These are phyloP conservation scores for Eucalyptus regnans DNA, from an alignment of 345 rosid genomes.

Conservation along the genomic window DNA sequence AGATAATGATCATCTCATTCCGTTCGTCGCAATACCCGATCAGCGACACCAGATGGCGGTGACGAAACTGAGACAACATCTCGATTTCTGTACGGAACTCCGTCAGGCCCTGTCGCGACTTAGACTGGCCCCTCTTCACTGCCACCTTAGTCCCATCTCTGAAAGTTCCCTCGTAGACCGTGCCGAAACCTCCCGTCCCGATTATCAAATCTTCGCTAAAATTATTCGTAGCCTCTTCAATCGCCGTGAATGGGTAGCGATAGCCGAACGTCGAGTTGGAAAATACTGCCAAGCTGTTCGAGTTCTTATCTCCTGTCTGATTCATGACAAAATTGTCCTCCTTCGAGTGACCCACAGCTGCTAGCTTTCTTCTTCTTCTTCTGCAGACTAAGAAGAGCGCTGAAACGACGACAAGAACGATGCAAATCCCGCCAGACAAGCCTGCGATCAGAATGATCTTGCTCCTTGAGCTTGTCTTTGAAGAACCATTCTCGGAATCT, in stretches of 20 bases:
- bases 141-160: slow-evolving; percentile 6
- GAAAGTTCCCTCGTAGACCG: slow-evolving; percentile 4
- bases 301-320: background rate
- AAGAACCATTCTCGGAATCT: background rate
- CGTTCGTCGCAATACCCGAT: slow-evolving; percentile 6
- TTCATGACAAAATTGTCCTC: background rate
- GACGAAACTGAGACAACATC: slow-evolving; percentile 10
- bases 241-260: background rate
- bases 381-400: background rate
- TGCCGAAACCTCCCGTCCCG: slow-evolving; percentile 6
- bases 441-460: background rate
- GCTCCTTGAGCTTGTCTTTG: background rate
- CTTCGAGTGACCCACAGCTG: background rate
- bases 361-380: background rate
- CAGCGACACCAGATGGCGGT: slow-evolving; percentile 6
- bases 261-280: background rate
- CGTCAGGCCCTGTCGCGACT: background rate
- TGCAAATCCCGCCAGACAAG: background rate
- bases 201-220: background rate
- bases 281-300: background rate
- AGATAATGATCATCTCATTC: slow-evolving; percentile 5
- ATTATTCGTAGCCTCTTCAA: slow-evolving; percentile 4
- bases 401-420: background rate
- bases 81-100: slow-evolving; percentile 10
- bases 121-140: slow-evolving; percentile 2